Percentiles rank a stretch among this genome's conserved stretches.
Conservation (phyloP, 2,329 filamentous ascomycete genomes). For the Aureobasidium sp. region DNA sequence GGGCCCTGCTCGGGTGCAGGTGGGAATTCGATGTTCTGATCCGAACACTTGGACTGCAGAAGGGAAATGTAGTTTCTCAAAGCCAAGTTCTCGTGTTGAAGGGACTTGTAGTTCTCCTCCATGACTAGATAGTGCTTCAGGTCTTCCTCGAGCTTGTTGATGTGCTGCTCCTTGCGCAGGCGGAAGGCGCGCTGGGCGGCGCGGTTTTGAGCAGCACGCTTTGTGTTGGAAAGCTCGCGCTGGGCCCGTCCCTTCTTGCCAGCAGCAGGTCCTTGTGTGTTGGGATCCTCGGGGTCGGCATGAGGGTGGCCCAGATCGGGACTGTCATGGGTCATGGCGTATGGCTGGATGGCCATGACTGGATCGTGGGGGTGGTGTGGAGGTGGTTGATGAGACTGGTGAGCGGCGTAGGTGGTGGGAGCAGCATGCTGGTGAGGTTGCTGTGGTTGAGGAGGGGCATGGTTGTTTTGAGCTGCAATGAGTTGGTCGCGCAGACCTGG, state of each 20-base stretch:
- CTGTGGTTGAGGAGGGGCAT: slow-evolving; percentile 23
- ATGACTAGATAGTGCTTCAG: slow-evolving; percentile 72
- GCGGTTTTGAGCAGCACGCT: slow-evolving; percentile 91
- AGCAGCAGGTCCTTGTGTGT: slow-evolving; percentile 22
- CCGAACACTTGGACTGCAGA: slow-evolving; percentile 77
- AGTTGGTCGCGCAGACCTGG: slow-evolving; percentile 56
- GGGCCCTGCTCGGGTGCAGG: slow-evolving; percentile 54
- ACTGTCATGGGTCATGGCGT: neutral
- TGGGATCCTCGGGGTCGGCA: neutral
- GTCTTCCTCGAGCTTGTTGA: slow-evolving; percentile 93
- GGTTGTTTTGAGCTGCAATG: slow-evolving; percentile 43
- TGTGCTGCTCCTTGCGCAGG: slow-evolving; percentile 95
- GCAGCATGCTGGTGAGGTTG: slow-evolving; percentile 28
- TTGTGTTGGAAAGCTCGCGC: slow-evolving; percentile 87
- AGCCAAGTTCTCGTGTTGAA: slow-evolving; percentile 83
- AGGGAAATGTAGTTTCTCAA: slow-evolving; percentile 88
- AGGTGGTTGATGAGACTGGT: slow-evolving; percentile 29
- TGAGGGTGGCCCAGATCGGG: neutral
- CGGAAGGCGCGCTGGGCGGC: slow-evolving; percentile 97
- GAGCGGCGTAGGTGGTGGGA: slow-evolving; percentile 28
- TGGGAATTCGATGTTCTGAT: slow-evolving; percentile 74
- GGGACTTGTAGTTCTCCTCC: slow-evolving; percentile 66
- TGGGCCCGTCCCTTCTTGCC: slow-evolving; percentile 64
- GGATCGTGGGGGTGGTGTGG: slow-evolving; percentile 24
- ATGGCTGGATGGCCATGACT: slow-evolving; percentile 11